Base-by-base conservation (phyloP, 176 grass and related monocot genomes). In the Carex myosuroides region DNA sequence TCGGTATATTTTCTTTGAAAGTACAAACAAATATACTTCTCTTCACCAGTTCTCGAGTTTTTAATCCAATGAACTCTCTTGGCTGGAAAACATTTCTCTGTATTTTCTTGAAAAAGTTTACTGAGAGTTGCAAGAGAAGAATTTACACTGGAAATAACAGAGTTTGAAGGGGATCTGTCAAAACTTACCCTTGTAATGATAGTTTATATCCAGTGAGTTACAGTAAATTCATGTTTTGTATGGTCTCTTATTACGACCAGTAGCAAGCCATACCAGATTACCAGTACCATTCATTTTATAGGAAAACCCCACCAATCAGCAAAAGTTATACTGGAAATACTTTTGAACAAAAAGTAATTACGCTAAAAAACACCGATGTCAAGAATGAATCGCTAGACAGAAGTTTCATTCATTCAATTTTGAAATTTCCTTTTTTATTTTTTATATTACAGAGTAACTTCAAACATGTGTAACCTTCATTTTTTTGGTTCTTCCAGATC, bases 1-100 rank as follows among this genome's bases (percentile, higher is more conserved):
- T 97, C 78, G 94, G 94, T 97, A 94, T 54, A 21, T 1, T 77
- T 55, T 88, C 75, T 72, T 88, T 35, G 60, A 11, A 86, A 83
- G 2, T 57, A 73, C 14, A 17, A 57, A 78, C 4, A 78, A 67
- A 75, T 75, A 54, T 29, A 16, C 12, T 75, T 75, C 11, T 14
- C 48, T 52, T 70, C 14, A 44, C 39, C 24, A 20, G 42, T 46
- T 46, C 18, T 16, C 14, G 8, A 69, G 14, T 30, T 29, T 17
- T 67, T 37, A 44, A 33, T 42, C 37, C 7, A 44, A 8, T 18
- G 32, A 44, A 3, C 10, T 71, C 44, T 71, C 68, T 21, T 46
- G 68, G 37, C 8, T n/a, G 39, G 18, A 71, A 3, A 18, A 46
- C 22, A 44, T 71, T 5, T 71, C 9, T 69, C 32, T 18, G 14